These are phyloP conservation scores for Inga laurina DNA, from an alignment of 306 rosid genomes.

Conservation along the genomic window DNA sequence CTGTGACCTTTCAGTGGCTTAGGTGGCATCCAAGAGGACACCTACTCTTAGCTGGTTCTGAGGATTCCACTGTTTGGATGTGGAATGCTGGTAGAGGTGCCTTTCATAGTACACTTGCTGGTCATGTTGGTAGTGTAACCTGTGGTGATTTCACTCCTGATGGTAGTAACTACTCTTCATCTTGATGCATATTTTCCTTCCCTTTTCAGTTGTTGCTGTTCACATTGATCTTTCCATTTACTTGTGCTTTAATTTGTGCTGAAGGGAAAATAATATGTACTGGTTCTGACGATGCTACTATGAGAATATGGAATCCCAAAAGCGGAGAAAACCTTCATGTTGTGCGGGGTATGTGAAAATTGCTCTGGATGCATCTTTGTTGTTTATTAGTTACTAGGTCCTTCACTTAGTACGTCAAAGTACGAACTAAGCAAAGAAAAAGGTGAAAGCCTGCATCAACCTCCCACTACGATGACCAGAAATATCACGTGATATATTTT, in stretches of 20 bases:
- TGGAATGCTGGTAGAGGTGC: slow-evolving; percentile 76
- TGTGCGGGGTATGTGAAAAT: slow-evolving; percentile 61
- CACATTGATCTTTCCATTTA: background rate
- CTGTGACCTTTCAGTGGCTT: slow-evolving; percentile 73
- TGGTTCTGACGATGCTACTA: slow-evolving; percentile 86
- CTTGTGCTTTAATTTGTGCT: slow-evolving; percentile 35
- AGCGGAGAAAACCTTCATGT: slow-evolving; percentile 78
- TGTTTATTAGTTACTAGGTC: slow-evolving; percentile 16
- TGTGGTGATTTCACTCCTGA: slow-evolving; percentile 98
- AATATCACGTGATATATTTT: background rate
- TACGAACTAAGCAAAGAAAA: background rate
- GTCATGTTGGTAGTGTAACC: slow-evolving; percentile 79
- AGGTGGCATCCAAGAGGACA: slow-evolving; percentile 94
- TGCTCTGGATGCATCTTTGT: background rate
- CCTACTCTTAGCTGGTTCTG: slow-evolving; percentile 83
- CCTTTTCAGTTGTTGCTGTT: background rate
- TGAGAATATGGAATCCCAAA: slow-evolving; percentile 93
- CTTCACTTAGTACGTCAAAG: background rate
- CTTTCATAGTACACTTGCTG: slow-evolving; percentile 63
- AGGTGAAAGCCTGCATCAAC: background rate
- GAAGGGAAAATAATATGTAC: slow-evolving; percentile 85
- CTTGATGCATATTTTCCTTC: slow-evolving; percentile 20
- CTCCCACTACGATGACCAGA: background rate
- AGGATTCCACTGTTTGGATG: slow-evolving; percentile 84
- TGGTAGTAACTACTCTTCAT: slow-evolving; percentile 57